These are phyloP conservation scores for Metschnikowia bowlesiae DNA, from an alignment of 805 yeast genomes.

Conservation along the genomic window DNA sequence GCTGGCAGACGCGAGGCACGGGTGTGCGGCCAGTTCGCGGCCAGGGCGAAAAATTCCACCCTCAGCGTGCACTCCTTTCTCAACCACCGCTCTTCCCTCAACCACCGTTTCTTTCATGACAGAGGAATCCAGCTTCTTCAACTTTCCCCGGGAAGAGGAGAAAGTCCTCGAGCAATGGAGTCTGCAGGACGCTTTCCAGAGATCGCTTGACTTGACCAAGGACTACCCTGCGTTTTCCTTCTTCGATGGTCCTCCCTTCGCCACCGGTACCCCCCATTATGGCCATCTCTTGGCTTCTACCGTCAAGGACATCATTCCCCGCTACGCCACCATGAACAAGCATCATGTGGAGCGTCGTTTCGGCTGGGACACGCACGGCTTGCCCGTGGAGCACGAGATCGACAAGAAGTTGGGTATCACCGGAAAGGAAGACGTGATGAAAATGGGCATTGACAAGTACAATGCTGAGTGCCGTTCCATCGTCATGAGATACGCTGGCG, in stretches of 20 bases:
- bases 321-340: conserved; percentile 98
- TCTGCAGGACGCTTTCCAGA: conserved; percentile 90
- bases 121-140: conserved; percentile 37
- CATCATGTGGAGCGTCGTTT: conserved; percentile 93
- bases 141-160: conserved; percentile 89
- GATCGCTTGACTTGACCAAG: conserved; percentile 74
- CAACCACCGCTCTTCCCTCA: neutral
- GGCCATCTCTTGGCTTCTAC: conserved; percentile 98
- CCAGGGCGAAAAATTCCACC: neutral
- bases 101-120: conserved; percentile 9
- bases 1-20: neutral
- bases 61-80: neutral
- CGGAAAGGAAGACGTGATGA: conserved; percentile 91
- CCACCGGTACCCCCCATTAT: conserved; percentile 98
- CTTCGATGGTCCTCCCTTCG: conserved; percentile 99
- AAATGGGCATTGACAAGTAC: conserved; percentile 89
- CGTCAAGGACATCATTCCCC: conserved; percentile 93
- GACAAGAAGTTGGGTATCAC: conserved; percentile 95
- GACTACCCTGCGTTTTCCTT: conserved; percentile 86
- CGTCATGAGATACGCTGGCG: conserved; percentile 94
- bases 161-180: conserved; percentile 77
- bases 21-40: neutral
- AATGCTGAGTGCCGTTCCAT: conserved; percentile 93
- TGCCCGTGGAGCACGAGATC: conserved; percentile 97
- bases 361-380: conserved; percentile 99